Evolutionary conservation across 495 filamentous ascomycete genomes (phyloP), one percentile per base, ranked within the genome.

Genomic region (Aspergillus homomorphus): DNA sequence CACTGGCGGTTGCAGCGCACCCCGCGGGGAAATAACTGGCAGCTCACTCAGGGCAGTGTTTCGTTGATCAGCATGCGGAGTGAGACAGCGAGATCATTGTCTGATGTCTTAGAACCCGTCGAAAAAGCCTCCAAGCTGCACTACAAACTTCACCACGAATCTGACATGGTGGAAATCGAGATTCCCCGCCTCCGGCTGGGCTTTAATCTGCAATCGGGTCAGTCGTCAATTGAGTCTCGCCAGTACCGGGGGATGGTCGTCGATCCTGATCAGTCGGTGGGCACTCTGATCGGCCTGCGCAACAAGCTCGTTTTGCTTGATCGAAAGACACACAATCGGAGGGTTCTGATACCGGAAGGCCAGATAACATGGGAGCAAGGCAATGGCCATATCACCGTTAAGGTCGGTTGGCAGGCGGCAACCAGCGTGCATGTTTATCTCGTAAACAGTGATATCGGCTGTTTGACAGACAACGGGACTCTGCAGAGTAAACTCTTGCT

Each of bases 241-340:
- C 76, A 88, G 55, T 83, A 80, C 53, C 78, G 74, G 12, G 79
- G 77, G 0, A 85, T 85, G 79, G 45, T 57, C 1, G 64, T 90
- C 4, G 84, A 86, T 63, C 26, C 50, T 1, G 46, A 69, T 23
- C 87, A 88, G 60, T 66, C 62, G 0, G 57, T 85, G 5, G 79
- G 72, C 0, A 78, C 82, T 0, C 62, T 89, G 7, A 59, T 76
- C 58, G 84, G 86, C 0, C 73, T 90, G 10, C 19, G 54, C 1
- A 84, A 72, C 59, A 83, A 76, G 50, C 73, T 89, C 7, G 66
- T 87, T 18, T 68, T 88, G 0, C 9, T 18, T 0, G 62, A 63
- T 19, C 60, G 71, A 18, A 45, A 67, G 20, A 30, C 45, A 1
- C 0, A 43, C 0, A 38, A 65, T 9, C 77, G 79, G n/a, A 61